Percentiles rank a stretch among this genome's conserved stretches.
These are phyloP conservation scores for Didymella glomerata DNA, from an alignment of 2,329 filamentous ascomycete genomes.

Conservation along the genomic window DNA sequence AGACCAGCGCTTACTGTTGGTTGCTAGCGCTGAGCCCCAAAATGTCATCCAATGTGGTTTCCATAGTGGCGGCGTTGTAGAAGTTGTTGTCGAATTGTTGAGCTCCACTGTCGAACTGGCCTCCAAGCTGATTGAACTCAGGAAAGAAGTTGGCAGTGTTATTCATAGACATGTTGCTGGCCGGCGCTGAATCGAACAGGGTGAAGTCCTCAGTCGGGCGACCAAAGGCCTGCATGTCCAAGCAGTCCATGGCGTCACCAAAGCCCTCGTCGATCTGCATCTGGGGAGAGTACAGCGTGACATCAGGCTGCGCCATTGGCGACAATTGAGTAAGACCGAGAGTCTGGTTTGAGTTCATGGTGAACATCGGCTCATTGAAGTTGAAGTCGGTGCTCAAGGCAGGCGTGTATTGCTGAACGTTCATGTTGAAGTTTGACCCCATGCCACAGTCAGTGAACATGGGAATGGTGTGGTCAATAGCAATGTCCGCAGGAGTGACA, in stretches of 20 bases:
- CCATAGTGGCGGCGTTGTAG: constrained; percentile 23
- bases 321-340: constrained; percentile 65
- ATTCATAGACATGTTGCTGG: constrained; percentile 36
- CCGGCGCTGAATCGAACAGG: constrained; percentile 58
- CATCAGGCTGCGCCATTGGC: constrained; percentile 71
- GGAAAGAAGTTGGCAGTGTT: constrained; percentile 49
- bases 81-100: constrained; percentile 43
- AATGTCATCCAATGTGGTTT: constrained; percentile 45
- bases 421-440: constrained; percentile 67
- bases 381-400: constrained; percentile 46
- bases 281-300: constrained; percentile 73
- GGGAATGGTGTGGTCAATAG: constrained; percentile 69
- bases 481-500: constrained; percentile 56
- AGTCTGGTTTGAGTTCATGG: constrained; percentile 22
- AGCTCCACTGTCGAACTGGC: constrained; percentile 38
- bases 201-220: constrained; percentile 66
- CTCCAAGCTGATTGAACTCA: constrained; percentile 52
- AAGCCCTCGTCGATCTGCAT: constrained; percentile 71
- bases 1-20: constrained; percentile 31
- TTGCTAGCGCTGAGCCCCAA: constrained; percentile 33
- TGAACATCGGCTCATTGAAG: constrained; percentile 54
- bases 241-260: constrained; percentile 58
- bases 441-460: constrained; percentile 63
- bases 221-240: constrained; percentile 43
- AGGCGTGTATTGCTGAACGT: constrained; percentile 65